Conservation (phyloP, 1,139 yeast genomes). For the Arxiozyma bovina region DNA sequence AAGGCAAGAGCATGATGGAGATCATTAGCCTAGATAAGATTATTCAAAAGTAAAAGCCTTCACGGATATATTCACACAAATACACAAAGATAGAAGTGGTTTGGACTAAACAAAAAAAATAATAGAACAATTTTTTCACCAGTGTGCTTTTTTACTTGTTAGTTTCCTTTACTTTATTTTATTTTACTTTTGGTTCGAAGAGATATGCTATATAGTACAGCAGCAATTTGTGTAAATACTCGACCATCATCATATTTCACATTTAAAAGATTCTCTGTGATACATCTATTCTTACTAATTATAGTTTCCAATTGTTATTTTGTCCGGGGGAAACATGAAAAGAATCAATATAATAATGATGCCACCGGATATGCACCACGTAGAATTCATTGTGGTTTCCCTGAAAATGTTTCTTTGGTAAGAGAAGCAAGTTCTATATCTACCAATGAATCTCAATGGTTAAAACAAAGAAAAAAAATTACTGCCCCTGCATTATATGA, state of each 20-base stretch:
- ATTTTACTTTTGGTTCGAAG: too few relatives aligned
- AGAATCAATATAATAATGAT: not conserved
- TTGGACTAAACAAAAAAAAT: not conserved
- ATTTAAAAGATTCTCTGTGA: not conserved
- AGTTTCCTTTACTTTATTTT: not conserved
- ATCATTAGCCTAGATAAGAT: not conserved
- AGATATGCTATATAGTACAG: not conserved
- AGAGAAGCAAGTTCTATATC: constrained; percentile 9
- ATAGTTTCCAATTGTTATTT: not conserved
- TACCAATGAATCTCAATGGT: constrained; percentile 24
- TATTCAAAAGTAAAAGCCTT: not conserved
- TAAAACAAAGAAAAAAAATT: constrained; percentile 40
- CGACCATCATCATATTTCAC: not conserved
- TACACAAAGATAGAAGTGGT: not conserved
- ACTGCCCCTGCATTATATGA: constrained; percentile 46
- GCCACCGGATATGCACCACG: constrained; percentile 8
- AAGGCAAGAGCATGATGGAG: not conserved
- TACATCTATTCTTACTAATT: not conserved
- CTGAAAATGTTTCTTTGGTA: constrained; percentile 1
- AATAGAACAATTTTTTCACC: too few relatives aligned
- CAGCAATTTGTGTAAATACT: too few relatives aligned
- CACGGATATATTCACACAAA: too few relatives aligned
- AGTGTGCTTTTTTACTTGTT: too few relatives aligned
- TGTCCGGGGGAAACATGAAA: not conserved
- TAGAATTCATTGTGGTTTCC: constrained; percentile 3